phyloP scores from a whole-genome alignment of 768 basidiomycete species.

The Gloeostereum incarnatum region DNA sequence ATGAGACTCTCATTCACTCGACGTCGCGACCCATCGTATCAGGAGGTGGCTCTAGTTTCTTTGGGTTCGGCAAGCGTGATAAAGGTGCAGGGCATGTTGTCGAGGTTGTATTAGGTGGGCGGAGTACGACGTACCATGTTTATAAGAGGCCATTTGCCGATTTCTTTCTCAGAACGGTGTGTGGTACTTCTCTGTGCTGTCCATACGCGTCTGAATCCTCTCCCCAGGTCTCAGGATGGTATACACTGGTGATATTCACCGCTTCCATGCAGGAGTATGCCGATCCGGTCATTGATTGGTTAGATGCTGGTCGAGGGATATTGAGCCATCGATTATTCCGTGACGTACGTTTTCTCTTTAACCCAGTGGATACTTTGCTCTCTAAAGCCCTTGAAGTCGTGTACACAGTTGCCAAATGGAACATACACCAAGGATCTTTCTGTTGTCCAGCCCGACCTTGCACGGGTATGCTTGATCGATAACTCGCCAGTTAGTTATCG shows the following conservation, averaged over 20 bases:
- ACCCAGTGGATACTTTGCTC: conserved; percentile 2
- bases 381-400: conserved; percentile 48
- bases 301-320: conserved; percentile 91
- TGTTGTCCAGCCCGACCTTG: conserved; percentile 80
- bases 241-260: conserved; percentile 97
- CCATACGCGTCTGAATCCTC: conserved; percentile 11
- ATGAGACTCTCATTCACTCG: conserved; percentile 97
- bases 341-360: conserved; percentile 52
- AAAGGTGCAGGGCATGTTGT: conserved; percentile 79
- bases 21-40: conserved; percentile 70
- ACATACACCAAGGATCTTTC: conserved; percentile 92
- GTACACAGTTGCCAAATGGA: conserved; percentile 86
- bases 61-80: conserved; percentile 51
- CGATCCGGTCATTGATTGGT: conserved; percentile 99
- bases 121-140: conserved; percentile 91
- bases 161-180: conserved; percentile 83
- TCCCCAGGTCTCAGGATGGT: conserved; percentile 92
- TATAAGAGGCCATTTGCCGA: conserved; percentile 98
- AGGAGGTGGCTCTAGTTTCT: conserved; percentile 44
- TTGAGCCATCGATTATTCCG: conserved; percentile 85
- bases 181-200: conserved; percentile 13
- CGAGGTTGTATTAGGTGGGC: conserved; percentile 84
- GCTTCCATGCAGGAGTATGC: conserved; percentile 99
- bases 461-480: conserved; percentile 91
- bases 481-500: conserved; percentile 93